phyloP scores from a whole-genome alignment of 495 filamentous ascomycete genomes.

The Xylaria palmicola region DNA sequence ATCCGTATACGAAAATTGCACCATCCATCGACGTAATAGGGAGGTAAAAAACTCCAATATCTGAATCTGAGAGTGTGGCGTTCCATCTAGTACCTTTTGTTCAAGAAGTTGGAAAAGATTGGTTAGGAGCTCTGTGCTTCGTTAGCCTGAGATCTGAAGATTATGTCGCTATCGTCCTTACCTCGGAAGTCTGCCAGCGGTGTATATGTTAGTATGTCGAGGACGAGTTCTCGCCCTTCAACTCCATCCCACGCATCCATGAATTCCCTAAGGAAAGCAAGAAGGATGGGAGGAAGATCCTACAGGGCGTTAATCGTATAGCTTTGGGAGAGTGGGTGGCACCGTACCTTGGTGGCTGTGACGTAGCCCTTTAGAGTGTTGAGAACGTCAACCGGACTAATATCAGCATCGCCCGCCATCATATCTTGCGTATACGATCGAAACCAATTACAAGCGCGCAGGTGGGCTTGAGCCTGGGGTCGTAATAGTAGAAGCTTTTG shows the following conservation, averaged over 20 bases:
- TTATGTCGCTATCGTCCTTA: constrained; percentile 24
- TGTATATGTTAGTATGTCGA: constrained; percentile 64
- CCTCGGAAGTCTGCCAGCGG: constrained; percentile 61
- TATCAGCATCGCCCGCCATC: constrained; percentile 50
- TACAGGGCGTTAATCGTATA: constrained; percentile 36
- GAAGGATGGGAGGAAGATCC: constrained; percentile 59
- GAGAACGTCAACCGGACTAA: constrained; percentile 55
- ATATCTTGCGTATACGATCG: constrained; percentile 59
- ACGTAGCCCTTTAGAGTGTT: constrained; percentile 59
- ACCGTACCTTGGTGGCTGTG: constrained; percentile 60
- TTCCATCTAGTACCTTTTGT: constrained; percentile 52
- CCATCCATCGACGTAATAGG: constrained; percentile 70
- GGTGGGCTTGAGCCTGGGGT: constrained; percentile 54
- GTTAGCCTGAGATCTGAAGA: constrained; percentile 15
- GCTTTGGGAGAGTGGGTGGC: neutral
- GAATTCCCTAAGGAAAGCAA: constrained; percentile 63
- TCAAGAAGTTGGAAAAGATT: constrained; percentile 60
- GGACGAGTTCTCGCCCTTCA: constrained; percentile 55
- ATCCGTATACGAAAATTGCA: constrained; percentile 36
- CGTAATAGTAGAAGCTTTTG: constrained; percentile 72
- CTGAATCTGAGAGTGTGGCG: constrained; percentile 46
- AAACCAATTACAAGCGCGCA: constrained; percentile 67
- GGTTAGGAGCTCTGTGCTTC: constrained; percentile 48
- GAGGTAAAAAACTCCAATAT: constrained; percentile 69
- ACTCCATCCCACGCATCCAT: constrained; percentile 68